Percentiles rank a stretch among this genome's conserved stretches.
Evolutionary conservation across 306 rosid species (phyloP).

Genomic region (Argentina anserina): DNA sequence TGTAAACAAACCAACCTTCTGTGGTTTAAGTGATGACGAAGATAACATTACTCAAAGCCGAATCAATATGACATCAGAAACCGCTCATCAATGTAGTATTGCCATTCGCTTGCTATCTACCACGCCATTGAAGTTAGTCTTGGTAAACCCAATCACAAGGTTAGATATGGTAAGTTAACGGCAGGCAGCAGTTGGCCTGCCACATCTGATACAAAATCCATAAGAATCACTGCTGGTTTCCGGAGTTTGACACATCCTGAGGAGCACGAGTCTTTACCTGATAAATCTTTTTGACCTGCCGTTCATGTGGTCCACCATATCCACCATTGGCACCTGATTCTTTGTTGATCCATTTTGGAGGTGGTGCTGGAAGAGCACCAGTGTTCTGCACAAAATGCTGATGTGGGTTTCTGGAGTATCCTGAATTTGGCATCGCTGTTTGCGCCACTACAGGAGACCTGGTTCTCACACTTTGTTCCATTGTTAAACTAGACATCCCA

Average conservation of each 20-base stretch:
- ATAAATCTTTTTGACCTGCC: slow-evolving; percentile 58
- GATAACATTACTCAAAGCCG: background rate
- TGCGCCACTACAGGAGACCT: slow-evolving; percentile 33
- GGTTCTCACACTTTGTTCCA: slow-evolving; percentile 45
- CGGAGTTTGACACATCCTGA: slow-evolving; percentile 43
- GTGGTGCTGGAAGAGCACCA: slow-evolving; percentile 70
- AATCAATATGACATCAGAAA: background rate
- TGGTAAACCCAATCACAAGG: background rate
- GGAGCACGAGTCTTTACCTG: slow-evolving; percentile 50
- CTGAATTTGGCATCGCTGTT: slow-evolving; percentile 39
- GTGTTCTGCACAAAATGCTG: slow-evolving; percentile 39
- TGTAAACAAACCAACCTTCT: background rate
- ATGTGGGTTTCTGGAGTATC: slow-evolving; percentile 33
- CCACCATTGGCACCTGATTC: slow-evolving; percentile 45
- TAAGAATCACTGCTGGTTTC: slow-evolving; percentile 36
- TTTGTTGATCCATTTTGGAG: slow-evolving; percentile 77
- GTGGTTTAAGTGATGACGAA: background rate
- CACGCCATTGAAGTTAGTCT: background rate
- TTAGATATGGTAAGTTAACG: background rate
- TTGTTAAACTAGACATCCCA: slow-evolving; percentile 43
- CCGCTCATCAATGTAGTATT: background rate
- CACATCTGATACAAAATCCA: slow-evolving; percentile 25
- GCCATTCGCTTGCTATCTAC: background rate
- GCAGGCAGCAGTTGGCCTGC: background rate
- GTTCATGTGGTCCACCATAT: slow-evolving; percentile 48